Evolutionary conservation across 2,329 filamentous ascomycete species (phyloP).

Genomic region (Orbilia brochopaga): DNA sequence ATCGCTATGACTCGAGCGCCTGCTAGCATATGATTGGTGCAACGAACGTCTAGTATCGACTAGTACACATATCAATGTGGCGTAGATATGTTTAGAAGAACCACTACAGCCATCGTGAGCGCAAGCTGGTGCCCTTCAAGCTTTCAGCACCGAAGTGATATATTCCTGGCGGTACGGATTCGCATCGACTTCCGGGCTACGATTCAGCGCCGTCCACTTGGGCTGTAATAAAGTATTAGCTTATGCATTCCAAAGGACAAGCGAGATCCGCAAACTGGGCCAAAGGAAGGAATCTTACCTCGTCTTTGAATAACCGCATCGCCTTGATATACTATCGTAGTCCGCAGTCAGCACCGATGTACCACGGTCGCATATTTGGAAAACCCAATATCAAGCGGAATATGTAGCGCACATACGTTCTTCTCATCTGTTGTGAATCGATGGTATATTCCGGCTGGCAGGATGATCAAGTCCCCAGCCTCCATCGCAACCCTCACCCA

Average conservation of each 20-base stretch:
- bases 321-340: slow-evolving; percentile 85
- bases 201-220: slow-evolving; percentile 95
- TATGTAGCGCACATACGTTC: slow-evolving; percentile 70
- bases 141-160: slow-evolving; percentile 58
- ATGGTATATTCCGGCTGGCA: slow-evolving; percentile 95
- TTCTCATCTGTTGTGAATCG: slow-evolving; percentile 91
- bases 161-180: slow-evolving; percentile 84
- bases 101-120: not conserved
- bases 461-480: slow-evolving; percentile 87
- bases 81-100: not conserved
- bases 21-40: no score
- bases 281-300: slow-evolving; percentile 58
- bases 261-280: not conserved
- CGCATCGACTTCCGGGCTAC: slow-evolving; percentile 74
- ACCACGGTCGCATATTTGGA: no score
- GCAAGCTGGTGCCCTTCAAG: not conserved
- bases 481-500: slow-evolving; percentile 87
- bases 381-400: not conserved
- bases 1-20: no score
- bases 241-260: not conserved
- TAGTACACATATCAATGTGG: slow-evolving; percentile 13
- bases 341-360: no score
- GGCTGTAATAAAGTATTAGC: slow-evolving; percentile 61
- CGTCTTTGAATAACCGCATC: slow-evolving; percentile 96
- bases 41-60: no score